Evolutionary conservation across 768 basidiomycete species (phyloP).

Genomic region (Mycena vitilis): DNA sequence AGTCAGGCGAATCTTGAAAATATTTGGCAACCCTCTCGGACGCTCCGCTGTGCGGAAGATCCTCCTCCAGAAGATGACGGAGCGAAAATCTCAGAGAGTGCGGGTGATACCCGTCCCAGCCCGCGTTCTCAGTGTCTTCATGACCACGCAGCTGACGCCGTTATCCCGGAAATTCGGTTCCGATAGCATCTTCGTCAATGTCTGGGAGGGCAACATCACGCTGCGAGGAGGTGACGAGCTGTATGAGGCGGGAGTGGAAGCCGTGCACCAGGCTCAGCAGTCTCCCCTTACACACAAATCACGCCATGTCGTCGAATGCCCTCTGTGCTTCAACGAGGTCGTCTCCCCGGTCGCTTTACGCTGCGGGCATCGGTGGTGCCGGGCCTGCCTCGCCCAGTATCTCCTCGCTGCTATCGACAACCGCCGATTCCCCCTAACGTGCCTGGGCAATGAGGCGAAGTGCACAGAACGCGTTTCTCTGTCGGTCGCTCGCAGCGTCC

Average conservation of each 20-base stretch:
- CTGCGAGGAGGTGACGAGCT: slow-evolving; percentile 67
- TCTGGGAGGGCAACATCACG: slow-evolving; percentile 53
- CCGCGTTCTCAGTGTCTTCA: slow-evolving; percentile 57
- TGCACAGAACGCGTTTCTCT: slow-evolving; percentile 72
- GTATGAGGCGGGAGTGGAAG: slow-evolving; percentile 56
- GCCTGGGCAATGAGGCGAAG: slow-evolving; percentile 72
- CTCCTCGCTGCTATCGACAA: slow-evolving; percentile 67
- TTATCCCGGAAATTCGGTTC: slow-evolving; percentile 64
- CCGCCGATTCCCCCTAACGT: slow-evolving; percentile 76
- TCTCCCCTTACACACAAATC: slow-evolving; percentile 33
- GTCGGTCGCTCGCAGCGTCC: slow-evolving; percentile 57
- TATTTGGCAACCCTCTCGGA: slow-evolving; percentile 62
- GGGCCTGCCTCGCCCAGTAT: slow-evolving; percentile 68
- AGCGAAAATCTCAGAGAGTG: slow-evolving; percentile 55
- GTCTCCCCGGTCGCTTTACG: slow-evolving; percentile 61
- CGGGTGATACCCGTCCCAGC: slow-evolving; percentile 61
- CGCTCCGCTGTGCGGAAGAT: slow-evolving; percentile 55
- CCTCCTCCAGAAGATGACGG: slow-evolving; percentile 60
- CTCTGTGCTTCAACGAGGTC: slow-evolving; percentile 75
- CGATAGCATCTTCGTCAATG: slow-evolving; percentile 68
- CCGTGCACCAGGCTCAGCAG: slow-evolving; percentile 49
- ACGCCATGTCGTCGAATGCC: slow-evolving; percentile 56
- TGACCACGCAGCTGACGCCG: slow-evolving; percentile 56
- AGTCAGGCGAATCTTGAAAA: slow-evolving; percentile 56
- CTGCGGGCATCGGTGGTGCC: slow-evolving; percentile 81